Evolutionary conservation across 352 stramenopile genomes (phyloP).

Genomic region (Phytophthora podocarpi): DNA sequence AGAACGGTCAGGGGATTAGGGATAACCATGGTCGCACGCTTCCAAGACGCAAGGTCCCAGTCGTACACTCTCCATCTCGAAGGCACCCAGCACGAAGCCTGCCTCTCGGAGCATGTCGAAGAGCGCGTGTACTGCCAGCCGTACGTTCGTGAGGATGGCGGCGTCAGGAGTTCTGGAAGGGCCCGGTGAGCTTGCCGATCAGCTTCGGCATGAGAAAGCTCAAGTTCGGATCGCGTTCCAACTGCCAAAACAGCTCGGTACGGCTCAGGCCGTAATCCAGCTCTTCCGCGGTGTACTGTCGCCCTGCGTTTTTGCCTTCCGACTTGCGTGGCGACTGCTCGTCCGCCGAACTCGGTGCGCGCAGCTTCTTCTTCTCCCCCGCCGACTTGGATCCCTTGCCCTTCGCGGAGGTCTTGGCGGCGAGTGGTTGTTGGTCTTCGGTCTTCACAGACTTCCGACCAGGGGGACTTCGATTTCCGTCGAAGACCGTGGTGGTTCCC

Average conservation of each 20-base stretch:
- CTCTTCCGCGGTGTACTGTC: conserved; percentile 7
- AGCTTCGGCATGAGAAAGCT: neutral
- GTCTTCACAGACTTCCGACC: neutral
- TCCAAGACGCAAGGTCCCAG: conserved; percentile 2
- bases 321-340: no score
- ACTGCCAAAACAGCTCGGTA: neutral
- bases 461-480: no score
- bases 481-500: no score
- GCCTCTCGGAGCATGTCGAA: neutral
- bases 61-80: conserved; percentile 5
- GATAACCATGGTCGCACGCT: neutral
- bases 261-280: neutral
- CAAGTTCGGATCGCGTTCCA: conserved; percentile 4
- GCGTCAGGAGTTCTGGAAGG: neutral
- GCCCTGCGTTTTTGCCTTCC: no score
- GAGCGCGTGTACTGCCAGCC: neutral
- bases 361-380: conserved; percentile 19
- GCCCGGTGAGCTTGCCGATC: neutral
- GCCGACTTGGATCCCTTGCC: no score
- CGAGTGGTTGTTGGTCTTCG: neutral
- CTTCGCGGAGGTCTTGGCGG: neutral
- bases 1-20: neutral
- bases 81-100: neutral
- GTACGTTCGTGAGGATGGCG: neutral
- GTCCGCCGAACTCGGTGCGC: no score